Evolutionary conservation across 2,329 filamentous ascomycete species (phyloP).

Genomic region (Exophiala calicioides): DNA sequence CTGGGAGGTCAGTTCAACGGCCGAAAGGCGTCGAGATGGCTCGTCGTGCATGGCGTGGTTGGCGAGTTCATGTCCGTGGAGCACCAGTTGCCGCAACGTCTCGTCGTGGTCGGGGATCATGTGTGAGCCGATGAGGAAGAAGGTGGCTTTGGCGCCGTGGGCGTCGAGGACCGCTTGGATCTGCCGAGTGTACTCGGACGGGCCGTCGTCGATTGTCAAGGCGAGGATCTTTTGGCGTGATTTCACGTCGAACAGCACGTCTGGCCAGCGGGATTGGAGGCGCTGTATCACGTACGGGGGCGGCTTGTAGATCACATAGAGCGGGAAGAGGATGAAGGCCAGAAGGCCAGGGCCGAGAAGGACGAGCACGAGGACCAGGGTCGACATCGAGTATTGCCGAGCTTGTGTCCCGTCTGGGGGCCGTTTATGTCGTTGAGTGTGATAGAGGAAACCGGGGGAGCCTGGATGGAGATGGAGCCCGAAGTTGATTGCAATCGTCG

Average conservation of each 20-base stretch:
- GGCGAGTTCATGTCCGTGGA: conserved; percentile 68
- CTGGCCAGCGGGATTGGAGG: conserved; percentile 70
- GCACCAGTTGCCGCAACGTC: conserved; percentile 60
- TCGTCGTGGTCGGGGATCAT: conserved; percentile 59
- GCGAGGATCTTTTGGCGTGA: conserved; percentile 68
- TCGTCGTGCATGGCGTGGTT: conserved; percentile 93
- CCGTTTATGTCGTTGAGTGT: neutral
- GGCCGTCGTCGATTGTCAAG: conserved; percentile 84
- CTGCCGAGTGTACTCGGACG: conserved; percentile 68
- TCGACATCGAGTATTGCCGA: neutral
- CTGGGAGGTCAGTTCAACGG: conserved; percentile 62
- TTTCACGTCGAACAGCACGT: conserved; percentile 73
- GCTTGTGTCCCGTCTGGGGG: neutral
- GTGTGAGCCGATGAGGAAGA: conserved; percentile 85
- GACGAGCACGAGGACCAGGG: neutral
- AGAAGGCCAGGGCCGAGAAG: no score
- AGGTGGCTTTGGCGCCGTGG: conserved; percentile 73
- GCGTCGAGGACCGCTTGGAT: conserved; percentile 69
- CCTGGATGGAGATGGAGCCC: no score
- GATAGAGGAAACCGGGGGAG: no score
- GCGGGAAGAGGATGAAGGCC: conserved; percentile 39
- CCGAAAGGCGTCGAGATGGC: conserved; percentile 63
- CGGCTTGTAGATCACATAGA: conserved; percentile 80
- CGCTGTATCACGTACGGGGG: conserved; percentile 69
- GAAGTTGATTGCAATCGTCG: no score